Conservation (phyloP, 768 basidiomycete species). For the Floccularia luteovirens region DNA sequence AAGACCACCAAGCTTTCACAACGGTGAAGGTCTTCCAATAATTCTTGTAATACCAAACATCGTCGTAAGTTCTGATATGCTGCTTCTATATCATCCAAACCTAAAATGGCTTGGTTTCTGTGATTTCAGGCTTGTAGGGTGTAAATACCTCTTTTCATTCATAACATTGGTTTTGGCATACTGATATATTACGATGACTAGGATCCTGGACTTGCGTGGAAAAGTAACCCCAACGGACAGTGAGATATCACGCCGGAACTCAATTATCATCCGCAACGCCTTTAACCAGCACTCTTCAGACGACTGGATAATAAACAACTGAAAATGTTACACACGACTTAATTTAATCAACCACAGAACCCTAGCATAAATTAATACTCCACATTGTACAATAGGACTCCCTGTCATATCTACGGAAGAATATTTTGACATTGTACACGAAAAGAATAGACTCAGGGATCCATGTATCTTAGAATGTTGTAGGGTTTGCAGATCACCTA, state of each 20-base stretch:
- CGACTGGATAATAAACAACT: no score
- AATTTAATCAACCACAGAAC: no score
- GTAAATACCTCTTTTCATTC: conserved; percentile 10
- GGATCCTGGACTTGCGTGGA: conserved; percentile 32
- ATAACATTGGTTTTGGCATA: background rate
- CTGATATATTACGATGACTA: conserved; percentile 8
- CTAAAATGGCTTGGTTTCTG: background rate
- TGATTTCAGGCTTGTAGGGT: conserved; percentile 27
- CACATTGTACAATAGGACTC: no score
- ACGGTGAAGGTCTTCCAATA: conserved; percentile 26
- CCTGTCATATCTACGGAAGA: no score
- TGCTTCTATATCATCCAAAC: background rate
- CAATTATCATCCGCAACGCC: conserved; percentile 17
- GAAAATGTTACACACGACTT: no score
- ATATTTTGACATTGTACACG: no score
- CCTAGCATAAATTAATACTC: no score
- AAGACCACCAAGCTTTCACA: conserved; percentile 22
- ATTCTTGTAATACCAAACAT: conserved; percentile 27
- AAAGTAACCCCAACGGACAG: conserved; percentile 23
- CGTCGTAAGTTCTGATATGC: conserved; percentile 15
- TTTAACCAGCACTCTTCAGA: no score
- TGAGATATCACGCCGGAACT: conserved; percentile 21
- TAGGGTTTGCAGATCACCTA: no score
- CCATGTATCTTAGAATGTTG: no score
- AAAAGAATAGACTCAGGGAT: no score